Conservation (phyloP, 345 rosid genomes). For the Brassica cretica region DNA sequence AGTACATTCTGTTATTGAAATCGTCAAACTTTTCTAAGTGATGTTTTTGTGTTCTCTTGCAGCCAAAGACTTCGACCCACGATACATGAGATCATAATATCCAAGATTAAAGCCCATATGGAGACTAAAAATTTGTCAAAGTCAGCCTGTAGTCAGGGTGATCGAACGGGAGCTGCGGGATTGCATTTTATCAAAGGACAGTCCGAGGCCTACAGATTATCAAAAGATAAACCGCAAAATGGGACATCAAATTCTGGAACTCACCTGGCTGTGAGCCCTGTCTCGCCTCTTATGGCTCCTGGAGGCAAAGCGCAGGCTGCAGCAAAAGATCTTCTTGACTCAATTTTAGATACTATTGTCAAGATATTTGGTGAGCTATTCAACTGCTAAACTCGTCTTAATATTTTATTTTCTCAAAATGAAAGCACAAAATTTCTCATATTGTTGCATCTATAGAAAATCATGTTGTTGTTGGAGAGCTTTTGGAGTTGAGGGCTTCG, state of each 20-base stretch:
- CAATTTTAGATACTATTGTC: slow-evolving; percentile 77
- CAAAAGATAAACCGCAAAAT: slow-evolving; percentile 78
- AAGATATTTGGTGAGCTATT: slow-evolving; percentile 76
- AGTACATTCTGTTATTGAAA: neutral
- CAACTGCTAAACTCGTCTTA: slow-evolving; percentile 17
- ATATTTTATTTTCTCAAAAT: slow-evolving; percentile 4
- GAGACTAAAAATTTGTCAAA: slow-evolving; percentile 64
- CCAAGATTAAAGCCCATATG: slow-evolving; percentile 78
- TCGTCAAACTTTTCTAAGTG: slow-evolving; percentile 1
- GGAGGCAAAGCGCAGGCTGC: slow-evolving; percentile 91
- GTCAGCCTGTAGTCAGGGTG: slow-evolving; percentile 52
- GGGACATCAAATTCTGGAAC: slow-evolving; percentile 66
- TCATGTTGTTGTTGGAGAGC: slow-evolving; percentile 91
- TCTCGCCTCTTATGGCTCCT: slow-evolving; percentile 95
- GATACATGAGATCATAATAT: slow-evolving; percentile 84
- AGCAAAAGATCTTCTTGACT: slow-evolving; percentile 88
- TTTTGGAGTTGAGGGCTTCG: slow-evolving; percentile 73
- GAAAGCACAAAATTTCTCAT: slow-evolving; percentile 23
- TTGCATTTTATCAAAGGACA: slow-evolving; percentile 64
- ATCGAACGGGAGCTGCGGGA: slow-evolving; percentile 47
- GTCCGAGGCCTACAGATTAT: slow-evolving; percentile 61
- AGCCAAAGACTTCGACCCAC: slow-evolving; percentile 96
- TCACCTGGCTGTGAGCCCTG: slow-evolving; percentile 91
- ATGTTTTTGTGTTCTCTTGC: slow-evolving; percentile 43
- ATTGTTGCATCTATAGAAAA: slow-evolving; percentile 57